Conservation (phyloP, 148 eudicot species). For the Rhododendron kiyosumense region DNA sequence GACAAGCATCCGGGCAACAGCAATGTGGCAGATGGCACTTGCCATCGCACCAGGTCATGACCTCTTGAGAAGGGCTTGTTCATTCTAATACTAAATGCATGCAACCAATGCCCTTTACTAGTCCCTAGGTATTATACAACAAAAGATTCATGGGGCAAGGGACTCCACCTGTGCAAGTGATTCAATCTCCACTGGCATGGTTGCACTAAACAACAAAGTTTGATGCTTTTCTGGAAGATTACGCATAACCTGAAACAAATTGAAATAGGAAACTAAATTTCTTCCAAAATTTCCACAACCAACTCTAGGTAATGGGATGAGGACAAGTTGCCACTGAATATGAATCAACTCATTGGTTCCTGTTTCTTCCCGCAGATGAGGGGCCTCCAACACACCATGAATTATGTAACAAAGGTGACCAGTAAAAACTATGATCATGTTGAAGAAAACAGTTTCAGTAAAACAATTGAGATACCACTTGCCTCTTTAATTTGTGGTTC, state of each 20-base stretch:
- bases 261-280: not conserved
- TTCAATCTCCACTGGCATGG: constrained; percentile 62
- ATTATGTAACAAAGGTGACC: not conserved
- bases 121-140: not conserved
- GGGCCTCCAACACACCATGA: not conserved
- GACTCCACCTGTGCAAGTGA: constrained; percentile 41
- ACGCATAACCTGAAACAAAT: constrained; percentile 37
- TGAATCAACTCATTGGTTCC: not conserved
- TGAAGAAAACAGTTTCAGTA: constrained; percentile 5
- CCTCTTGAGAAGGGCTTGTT: not conserved
- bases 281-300: not conserved
- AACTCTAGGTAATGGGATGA: not conserved
- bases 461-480: constrained; percentile 4
- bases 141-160: not conserved
- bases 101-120: not conserved
- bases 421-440: not conserved
- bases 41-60: not conserved
- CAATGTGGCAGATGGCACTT: not conserved
- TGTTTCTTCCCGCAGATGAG: not conserved
- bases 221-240: constrained; percentile 49
- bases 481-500: constrained; percentile 56
- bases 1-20: not conserved
- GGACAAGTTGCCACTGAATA: not conserved
- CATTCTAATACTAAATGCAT: not conserved
- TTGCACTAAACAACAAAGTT: constrained; percentile 52